Evolutionary conservation across 2,329 filamentous ascomycete genomes (phyloP).

Genomic region (Penicillium sp.): DNA sequence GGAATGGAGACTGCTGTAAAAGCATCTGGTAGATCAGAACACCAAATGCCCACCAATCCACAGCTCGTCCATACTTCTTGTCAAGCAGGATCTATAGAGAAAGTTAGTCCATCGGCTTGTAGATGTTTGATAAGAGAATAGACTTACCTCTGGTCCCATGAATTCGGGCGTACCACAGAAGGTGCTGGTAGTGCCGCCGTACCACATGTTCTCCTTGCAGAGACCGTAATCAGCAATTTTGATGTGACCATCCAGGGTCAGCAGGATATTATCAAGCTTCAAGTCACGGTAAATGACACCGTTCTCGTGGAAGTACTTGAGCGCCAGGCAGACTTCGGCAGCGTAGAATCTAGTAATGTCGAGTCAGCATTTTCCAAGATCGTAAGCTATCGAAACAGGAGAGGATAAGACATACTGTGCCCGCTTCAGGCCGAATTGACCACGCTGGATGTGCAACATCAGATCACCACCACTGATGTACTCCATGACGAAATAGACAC

Average conservation of each 20-base stretch:
- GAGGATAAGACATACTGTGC: conserved; percentile 71
- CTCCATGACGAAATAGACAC: conserved; percentile 99
- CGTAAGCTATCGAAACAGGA: neutral
- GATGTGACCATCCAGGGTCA: conserved; percentile 94
- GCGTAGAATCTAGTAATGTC: conserved; percentile 76
- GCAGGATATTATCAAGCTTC: conserved; percentile 84
- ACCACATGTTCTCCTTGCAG: conserved; percentile 99
- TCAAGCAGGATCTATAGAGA: conserved; percentile 78
- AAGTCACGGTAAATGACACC: conserved; percentile 92
- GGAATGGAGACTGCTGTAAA: conserved; percentile 96
- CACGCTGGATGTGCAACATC: conserved; percentile 98
- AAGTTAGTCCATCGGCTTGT: conserved; percentile 23
- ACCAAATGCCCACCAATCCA: conserved; percentile 99
- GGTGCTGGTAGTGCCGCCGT: conserved; percentile 91
- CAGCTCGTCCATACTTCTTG: conserved; percentile 96
- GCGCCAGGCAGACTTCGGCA: conserved; percentile 90
- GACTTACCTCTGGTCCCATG: conserved; percentile 89
- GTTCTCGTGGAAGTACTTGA: conserved; percentile 99
- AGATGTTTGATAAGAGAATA: neutral
- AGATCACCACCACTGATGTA: conserved; percentile 98
- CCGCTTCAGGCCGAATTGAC: conserved; percentile 91
- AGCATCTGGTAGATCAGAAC: conserved; percentile 99
- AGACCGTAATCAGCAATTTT: conserved; percentile 98
- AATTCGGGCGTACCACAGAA: conserved; percentile 99
- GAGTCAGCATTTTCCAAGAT: conserved; percentile 12